Evolutionary conservation across 2,329 filamentous ascomycete genomes (phyloP).

Genomic region (Chaetomium strumarium): DNA sequence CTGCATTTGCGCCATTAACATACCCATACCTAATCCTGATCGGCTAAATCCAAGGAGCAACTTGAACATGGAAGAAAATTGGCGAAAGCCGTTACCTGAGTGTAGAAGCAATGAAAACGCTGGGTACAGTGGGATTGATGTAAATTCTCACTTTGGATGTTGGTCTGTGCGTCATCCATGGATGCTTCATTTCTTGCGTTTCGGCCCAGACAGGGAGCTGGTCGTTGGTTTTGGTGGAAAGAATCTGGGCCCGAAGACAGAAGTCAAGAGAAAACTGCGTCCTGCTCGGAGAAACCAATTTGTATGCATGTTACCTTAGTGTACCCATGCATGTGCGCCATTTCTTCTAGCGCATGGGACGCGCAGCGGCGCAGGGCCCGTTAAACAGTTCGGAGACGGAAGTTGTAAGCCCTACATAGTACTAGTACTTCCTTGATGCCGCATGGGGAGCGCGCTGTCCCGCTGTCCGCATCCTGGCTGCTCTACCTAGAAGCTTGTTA

Average conservation of each 20-base stretch:
- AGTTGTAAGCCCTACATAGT: no score
- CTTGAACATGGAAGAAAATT: neutral
- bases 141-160: no score
- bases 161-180: no score
- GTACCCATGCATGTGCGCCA: constrained; percentile 6
- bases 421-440: neutral
- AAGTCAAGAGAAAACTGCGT: no score
- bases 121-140: no score
- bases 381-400: no score
- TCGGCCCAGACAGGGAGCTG: no score
- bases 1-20: neutral
- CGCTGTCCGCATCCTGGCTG: constrained; percentile 1
- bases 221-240: no score
- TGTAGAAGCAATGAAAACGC: no score
- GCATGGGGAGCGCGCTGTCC: constrained; percentile 1
- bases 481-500: constrained; percentile 1
- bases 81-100: neutral
- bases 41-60: constrained; percentile 1
- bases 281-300: neutral
- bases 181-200: no score
- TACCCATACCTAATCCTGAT: neutral
- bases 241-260: neutral
- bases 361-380: no score
- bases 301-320: constrained; percentile 7
- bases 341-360: neutral